These are phyloP conservation scores for Pythium periplocum DNA, from an alignment of 352 stramenopile genomes.

Conservation along the genomic window DNA sequence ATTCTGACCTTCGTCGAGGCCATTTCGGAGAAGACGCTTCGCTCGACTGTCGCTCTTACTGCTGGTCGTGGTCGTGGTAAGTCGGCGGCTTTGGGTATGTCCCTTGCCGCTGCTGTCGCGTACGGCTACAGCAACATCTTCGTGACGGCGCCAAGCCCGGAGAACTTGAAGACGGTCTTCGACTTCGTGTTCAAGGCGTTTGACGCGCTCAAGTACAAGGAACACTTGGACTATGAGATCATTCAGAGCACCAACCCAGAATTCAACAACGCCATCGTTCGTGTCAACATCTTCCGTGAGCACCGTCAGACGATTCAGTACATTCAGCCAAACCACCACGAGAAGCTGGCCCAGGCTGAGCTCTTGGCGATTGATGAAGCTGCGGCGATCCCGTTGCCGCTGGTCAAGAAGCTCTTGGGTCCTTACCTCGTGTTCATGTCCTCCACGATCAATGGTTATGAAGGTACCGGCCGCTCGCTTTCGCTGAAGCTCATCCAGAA, in stretches of 20 bases:
- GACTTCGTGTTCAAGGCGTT: slow-evolving; percentile 98
- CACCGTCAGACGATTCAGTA: slow-evolving; percentile 98
- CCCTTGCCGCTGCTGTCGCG: slow-evolving; percentile 71
- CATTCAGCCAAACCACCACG: slow-evolving; percentile 91
- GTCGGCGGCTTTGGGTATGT: slow-evolving; percentile 96
- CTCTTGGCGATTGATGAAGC: slow-evolving; percentile 99
- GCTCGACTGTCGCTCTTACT: slow-evolving; percentile 94
- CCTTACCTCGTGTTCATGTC: slow-evolving; percentile 98
- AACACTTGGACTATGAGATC: slow-evolving; percentile 98
- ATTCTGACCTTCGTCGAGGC: slow-evolving; percentile 98
- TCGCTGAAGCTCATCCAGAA: slow-evolving; percentile 99
- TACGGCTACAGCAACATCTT: slow-evolving; percentile 96
- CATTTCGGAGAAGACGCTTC: slow-evolving; percentile 95
- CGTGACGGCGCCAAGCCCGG: slow-evolving; percentile 96
- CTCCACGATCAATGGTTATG: slow-evolving; percentile 99
- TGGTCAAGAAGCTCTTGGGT: slow-evolving; percentile 95
- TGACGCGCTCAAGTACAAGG: slow-evolving; percentile 90
- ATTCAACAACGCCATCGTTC: slow-evolving; percentile 87
- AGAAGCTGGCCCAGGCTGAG: slow-evolving; percentile 97
- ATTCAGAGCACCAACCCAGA: slow-evolving; percentile 85
- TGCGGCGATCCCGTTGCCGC: slow-evolving; percentile 98
- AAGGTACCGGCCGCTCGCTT: slow-evolving; percentile 97
- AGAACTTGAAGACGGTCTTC: slow-evolving; percentile 99
- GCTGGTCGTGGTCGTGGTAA: slow-evolving; percentile 92
- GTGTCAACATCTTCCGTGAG: slow-evolving; percentile 96